phyloP scores from a whole-genome alignment of 2,329 filamentous ascomycete genomes.

The Fusarium hostae region DNA sequence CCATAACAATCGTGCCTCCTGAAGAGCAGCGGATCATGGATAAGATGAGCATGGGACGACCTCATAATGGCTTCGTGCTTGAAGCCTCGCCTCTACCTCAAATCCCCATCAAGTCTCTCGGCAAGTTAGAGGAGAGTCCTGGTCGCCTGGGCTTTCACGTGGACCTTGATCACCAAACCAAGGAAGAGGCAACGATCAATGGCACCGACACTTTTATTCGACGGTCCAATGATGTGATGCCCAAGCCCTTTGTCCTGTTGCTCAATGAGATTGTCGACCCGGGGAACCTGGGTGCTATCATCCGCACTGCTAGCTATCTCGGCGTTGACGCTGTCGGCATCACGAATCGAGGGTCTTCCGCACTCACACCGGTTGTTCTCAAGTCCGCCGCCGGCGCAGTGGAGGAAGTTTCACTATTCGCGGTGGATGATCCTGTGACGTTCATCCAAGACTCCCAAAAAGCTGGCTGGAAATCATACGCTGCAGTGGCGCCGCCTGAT shows the following conservation, averaged over 20 bases:
- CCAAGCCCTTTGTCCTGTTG: constrained; percentile 76
- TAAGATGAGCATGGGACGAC: constrained; percentile 82
- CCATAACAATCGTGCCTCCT: constrained; percentile 67
- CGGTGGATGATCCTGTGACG: constrained; percentile 70
- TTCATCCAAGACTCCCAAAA: constrained; percentile 77
- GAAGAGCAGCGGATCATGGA: constrained; percentile 77
- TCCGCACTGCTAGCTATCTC: constrained; percentile 90
- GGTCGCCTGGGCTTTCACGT: constrained; percentile 66
- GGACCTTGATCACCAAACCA: constrained; percentile 72
- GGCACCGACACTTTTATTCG: constrained; percentile 66
- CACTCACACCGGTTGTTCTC: constrained; percentile 79
- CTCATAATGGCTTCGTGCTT: constrained; percentile 90
- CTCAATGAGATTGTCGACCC: constrained; percentile 84
- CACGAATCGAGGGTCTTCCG: constrained; percentile 77
- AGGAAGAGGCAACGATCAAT: constrained; percentile 80
- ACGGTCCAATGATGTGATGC: constrained; percentile 48
- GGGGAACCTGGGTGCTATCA: constrained; percentile 88
- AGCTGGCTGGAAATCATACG: constrained; percentile 85
- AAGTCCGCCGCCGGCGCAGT: constrained; percentile 91
- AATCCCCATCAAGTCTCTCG: constrained; percentile 71
- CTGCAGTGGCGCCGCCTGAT: constrained; percentile 69
- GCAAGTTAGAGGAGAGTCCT: constrained; percentile 57
- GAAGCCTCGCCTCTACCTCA: constrained; percentile 87
- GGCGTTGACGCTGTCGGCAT: constrained; percentile 86
- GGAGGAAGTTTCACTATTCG: constrained; percentile 81